Base-by-base conservation (phyloP, 2,329 filamentous ascomycete genomes). In the Thermoascus crustaceus region DNA sequence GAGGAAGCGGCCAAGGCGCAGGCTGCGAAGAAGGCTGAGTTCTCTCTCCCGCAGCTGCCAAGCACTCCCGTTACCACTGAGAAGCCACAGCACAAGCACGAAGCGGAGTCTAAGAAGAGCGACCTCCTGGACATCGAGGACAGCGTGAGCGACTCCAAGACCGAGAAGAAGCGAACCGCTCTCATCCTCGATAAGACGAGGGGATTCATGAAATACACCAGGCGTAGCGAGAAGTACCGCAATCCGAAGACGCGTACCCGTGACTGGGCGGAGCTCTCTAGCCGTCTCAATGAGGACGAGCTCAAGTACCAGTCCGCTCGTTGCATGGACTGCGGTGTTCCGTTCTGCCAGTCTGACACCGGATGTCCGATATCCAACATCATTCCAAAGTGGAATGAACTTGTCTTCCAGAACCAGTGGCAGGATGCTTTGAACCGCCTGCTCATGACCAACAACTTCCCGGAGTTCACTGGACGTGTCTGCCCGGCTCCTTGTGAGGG, bases 241-340 rank as follows among this genome's bases (percentile, higher is more conserved):
- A 80, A 78, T 54, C 76, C 83, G 4, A 82, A 85, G 61, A 87
- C 84, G 26, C 76, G 89, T 50, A 87, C 80, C 43, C 86, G 88
- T 58, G 89, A 96, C 57, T 96, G 88, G 88, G 83, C 82, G 25
- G 89, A 96, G 66, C 75, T 96, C 30, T 91, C 82, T 40, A 78
- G 78, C 53, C 83, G 89, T 39, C 75, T 96, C 32, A 86, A 85
- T 46, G 87, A 94, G 63, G 89, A 95, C 49, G 87, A 94, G 67
- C 78, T 95, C 46, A 95, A 95, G 69, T 95, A 94, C 57, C 89
- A 96, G 65, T 82, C 87, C 30, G 89, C 89, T 42, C 85, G 89
- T 46, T 96, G 89, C 71, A 96, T 96, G 89, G 89, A 96, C 67
- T 96, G 89, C 43, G 89, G 89, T 76, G 88, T 96, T 42, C 89